Base-by-base conservation (phyloP, 2,329 filamentous ascomycete species). In the Paramyrothecium roridum region DNA sequence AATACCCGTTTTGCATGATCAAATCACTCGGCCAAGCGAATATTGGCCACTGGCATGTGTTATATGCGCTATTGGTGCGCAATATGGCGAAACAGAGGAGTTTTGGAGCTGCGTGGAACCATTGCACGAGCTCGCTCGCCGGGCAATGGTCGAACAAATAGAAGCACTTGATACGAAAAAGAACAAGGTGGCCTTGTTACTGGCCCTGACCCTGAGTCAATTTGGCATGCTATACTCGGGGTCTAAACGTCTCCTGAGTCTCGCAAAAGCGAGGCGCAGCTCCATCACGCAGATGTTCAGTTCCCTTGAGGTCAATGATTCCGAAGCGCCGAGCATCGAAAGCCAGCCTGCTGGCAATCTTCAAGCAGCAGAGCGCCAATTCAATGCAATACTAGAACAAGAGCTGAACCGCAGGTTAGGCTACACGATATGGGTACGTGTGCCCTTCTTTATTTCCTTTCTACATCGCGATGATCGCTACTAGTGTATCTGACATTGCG, bases 1-100 rank as follows among this genome's bases (percentile, higher is more conserved):
- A 7, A 43, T 73, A 6, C 67, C 70, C 2, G 64, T 73, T 17
- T 61, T 70, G 0, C 65, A 72, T 34, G 48, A 56, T 8, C 56
- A 34, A 0, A 13, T 57, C 2, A 50, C 54, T 1, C 52, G 55
- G 3, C 8, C 60, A 0, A 59, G 63, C 2, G 52, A 60, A 0
- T 51, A 55, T 13, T 67, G 63, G 65, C 34, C 61, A 3, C 51
- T 67, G 10, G 53, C 63, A 2, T 23, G 67, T 0, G 63, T 65
- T 0, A 57, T 68, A 3, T 59, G 58, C 2, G 54, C 63, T 4
- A 48, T 65, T 3, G 66, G 65, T 3, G 59, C 55, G 3, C 66
- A 68, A 2, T 67, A 68, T 22, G 59, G 60, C 1, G 51, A 55
- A 7, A 65, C 65, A 0, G 33, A 52, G 1, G 63, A 68, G 8